phyloP scores from a whole-genome alignment of 73 alveolate genomes.

The Paramecium biaurelia region DNA sequence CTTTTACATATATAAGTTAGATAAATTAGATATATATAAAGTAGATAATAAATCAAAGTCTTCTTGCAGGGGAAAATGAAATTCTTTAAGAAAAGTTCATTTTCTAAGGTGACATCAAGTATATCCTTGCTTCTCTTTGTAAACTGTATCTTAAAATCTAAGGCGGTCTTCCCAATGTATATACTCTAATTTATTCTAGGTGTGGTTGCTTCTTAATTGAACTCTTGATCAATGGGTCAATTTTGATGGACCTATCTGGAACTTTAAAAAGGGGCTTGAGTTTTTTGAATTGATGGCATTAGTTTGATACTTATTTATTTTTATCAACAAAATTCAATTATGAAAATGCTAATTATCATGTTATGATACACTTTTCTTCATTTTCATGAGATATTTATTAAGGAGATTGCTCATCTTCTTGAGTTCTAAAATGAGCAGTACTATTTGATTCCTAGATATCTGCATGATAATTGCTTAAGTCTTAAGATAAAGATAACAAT shows the following conservation, averaged over 20 bases:
- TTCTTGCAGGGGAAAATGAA: not conserved
- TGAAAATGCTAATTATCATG: not conserved
- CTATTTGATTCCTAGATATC: not conserved
- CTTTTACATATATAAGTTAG: not conserved
- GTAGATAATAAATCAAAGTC: not conserved
- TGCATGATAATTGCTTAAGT: not conserved
- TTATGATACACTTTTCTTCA: conserved; percentile 21
- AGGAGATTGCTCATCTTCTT: not conserved
- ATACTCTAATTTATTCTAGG: not conserved
- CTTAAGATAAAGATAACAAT: not conserved
- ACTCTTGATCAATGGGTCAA: not conserved
- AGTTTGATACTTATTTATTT: not conserved
- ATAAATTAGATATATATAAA: not conserved
- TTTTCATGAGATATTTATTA: not conserved
- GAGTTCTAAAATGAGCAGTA: not conserved
- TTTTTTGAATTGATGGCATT: not conserved
- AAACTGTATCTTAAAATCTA: not conserved
- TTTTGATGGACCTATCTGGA: not conserved
- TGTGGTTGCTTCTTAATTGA: not conserved
- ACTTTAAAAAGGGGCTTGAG: not conserved
- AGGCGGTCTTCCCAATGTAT: not conserved
- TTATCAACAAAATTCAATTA: not conserved
- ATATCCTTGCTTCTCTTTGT: not conserved
- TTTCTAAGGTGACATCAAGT: not conserved
- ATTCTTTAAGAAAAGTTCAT: not conserved